Percentiles rank a stretch among this genome's conserved stretches.
These are phyloP conservation scores for Boletus insuetus DNA, from an alignment of 768 basidiomycete species.

Conservation along the genomic window DNA sequence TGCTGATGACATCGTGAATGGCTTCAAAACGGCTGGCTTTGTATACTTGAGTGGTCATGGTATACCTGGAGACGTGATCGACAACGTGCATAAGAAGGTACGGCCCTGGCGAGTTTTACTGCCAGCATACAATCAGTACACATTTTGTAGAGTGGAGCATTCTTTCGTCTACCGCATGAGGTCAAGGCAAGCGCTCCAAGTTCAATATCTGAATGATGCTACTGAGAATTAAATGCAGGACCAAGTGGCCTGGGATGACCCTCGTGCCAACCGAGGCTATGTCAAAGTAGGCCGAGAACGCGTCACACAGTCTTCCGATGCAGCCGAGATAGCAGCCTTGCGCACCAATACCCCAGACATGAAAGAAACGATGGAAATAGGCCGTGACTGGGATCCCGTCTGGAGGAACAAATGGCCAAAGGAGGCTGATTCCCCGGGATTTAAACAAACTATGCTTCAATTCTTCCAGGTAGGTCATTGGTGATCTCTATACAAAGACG, in stretches of 20 bases:
- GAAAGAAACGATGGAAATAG: slow-evolving; percentile 90
- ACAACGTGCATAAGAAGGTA: slow-evolving; percentile 66
- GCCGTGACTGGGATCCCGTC: slow-evolving; percentile 72
- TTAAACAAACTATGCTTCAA: slow-evolving; percentile 68
- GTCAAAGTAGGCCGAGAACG: slow-evolving; percentile 80
- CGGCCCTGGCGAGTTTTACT: slow-evolving; percentile 5
- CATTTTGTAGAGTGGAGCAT: slow-evolving; percentile 60
- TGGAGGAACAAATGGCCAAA: slow-evolving; percentile 84
- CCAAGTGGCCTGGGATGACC: slow-evolving; percentile 77
- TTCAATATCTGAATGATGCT: neutral
- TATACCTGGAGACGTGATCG: slow-evolving; percentile 53
- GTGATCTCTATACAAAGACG: neutral
- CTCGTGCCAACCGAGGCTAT: slow-evolving; percentile 83
- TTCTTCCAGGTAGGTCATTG: slow-evolving; percentile 60
- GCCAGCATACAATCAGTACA: neutral
- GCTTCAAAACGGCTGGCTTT: slow-evolving; percentile 80
- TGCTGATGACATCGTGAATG: slow-evolving; percentile 67
- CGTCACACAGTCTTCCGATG: slow-evolving; percentile 69
- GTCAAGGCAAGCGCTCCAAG: slow-evolving; percentile 45
- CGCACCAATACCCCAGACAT: slow-evolving; percentile 76
- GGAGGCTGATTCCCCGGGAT: slow-evolving; percentile 58
- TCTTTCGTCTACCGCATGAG: slow-evolving; percentile 65
- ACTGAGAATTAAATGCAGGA: slow-evolving; percentile 36
- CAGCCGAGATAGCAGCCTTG: slow-evolving; percentile 67
- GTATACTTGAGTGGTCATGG: slow-evolving; percentile 77